These are phyloP conservation scores for Thermoascus crustaceus DNA, from an alignment of 2,329 filamentous ascomycete genomes.

Conservation along the genomic window DNA sequence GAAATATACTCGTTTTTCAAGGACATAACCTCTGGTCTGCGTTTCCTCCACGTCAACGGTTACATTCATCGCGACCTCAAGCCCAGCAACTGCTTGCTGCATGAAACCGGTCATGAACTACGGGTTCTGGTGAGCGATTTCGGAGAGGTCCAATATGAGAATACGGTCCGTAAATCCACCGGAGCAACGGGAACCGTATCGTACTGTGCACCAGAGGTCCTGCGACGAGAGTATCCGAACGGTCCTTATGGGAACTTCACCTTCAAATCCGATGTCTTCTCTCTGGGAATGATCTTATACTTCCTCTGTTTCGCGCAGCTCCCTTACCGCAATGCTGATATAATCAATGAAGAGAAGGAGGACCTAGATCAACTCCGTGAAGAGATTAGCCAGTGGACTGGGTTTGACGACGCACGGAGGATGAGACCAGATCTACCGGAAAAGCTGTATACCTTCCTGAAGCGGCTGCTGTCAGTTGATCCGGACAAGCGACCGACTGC, in stretches of 20 bases:
- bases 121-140: conserved; percentile 93
- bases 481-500: conserved; percentile 72
- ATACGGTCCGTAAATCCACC: conserved; percentile 74
- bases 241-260: conserved; percentile 88
- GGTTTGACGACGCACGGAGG: conserved; percentile 69
- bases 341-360: conserved; percentile 82
- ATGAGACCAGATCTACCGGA: conserved; percentile 75
- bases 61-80: conserved; percentile 97
- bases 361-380: conserved; percentile 75
- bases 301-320: conserved; percentile 93
- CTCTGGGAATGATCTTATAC: conserved; percentile 94
- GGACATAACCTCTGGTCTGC: conserved; percentile 85
- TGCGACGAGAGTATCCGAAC: conserved; percentile 53
- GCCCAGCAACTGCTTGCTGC: conserved; percentile 87
- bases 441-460: conserved; percentile 76
- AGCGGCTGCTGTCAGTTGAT: conserved; percentile 68
- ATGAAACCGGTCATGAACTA: conserved; percentile 62
- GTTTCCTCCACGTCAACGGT: conserved; percentile 79
- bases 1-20: conserved; percentile 96
- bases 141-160: conserved; percentile 85
- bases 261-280: conserved; percentile 97
- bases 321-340: conserved; percentile 76
- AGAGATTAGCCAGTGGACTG: conserved; percentile 81
- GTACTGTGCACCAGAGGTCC: conserved; percentile 91
- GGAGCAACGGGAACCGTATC: conserved; percentile 94